Evolutionary conservation across 257 asterid genomes (phyloP).

Genomic region (Capsicum pubescens): DNA sequence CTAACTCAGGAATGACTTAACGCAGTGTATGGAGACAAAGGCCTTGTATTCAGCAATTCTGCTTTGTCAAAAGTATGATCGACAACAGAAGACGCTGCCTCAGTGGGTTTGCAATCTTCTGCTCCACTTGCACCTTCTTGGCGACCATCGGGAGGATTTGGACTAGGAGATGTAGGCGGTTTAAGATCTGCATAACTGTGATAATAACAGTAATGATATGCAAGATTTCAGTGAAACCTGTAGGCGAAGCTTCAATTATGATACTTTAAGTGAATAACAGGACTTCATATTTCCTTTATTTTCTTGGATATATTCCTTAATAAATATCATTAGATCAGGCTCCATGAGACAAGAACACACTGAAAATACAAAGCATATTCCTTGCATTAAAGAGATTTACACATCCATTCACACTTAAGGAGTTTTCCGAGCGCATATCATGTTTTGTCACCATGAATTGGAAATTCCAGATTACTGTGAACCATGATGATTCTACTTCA

Average conservation of each 20-base stretch:
- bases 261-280: background rate
- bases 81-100: background rate
- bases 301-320: background rate
- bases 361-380: background rate
- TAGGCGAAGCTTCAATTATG: conserved; percentile 4
- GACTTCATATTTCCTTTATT: background rate
- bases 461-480: background rate
- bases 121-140: conserved; percentile 19
- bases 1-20: conserved; percentile 29
- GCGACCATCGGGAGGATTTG: conserved; percentile 34
- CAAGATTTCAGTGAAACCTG: background rate
- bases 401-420: background rate
- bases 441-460: background rate
- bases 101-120: conserved; percentile 13
- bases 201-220: conserved; percentile 6
- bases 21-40: conserved; percentile 43
- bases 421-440: background rate
- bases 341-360: background rate
- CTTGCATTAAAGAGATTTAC: background rate
- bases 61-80: conserved; percentile 17
- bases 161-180: conserved; percentile 42
- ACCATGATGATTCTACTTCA: conserved; percentile 3
- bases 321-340: background rate
- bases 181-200: conserved; percentile 38
- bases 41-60: conserved; percentile 26